These are phyloP conservation scores for Penicillium verrucosum DNA, from an alignment of 2,329 filamentous ascomycete species.

Conservation along the genomic window DNA sequence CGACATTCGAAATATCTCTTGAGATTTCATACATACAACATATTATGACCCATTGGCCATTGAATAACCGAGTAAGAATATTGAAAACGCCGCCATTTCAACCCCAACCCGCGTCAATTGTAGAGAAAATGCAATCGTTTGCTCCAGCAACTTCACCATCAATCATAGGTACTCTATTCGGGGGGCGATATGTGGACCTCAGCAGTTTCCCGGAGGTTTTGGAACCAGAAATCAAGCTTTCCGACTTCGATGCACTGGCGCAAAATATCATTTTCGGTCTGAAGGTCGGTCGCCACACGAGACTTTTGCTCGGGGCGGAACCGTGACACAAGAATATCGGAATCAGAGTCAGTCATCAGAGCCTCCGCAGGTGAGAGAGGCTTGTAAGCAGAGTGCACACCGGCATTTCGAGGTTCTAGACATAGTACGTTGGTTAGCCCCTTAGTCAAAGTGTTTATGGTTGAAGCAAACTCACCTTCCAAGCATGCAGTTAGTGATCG, in stretches of 20 bases:
- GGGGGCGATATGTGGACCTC: constrained; percentile 11
- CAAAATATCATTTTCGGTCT: constrained; percentile 67
- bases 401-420: constrained; percentile 17
- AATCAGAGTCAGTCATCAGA: constrained; percentile 29
- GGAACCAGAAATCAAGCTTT: constrained; percentile 68
- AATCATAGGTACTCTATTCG: neutral
- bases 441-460: neutral
- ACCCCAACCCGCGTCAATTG: constrained; percentile 1
- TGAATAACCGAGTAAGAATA: neutral
- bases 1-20: neutral
- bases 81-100: constrained; percentile 4
- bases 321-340: constrained; percentile 51
- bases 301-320: constrained; percentile 63
- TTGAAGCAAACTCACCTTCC: constrained; percentile 40
- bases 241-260: constrained; percentile 63
- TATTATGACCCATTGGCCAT: constrained; percentile 6
- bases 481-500: constrained; percentile 63
- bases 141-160: constrained; percentile 6
- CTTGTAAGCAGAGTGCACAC: constrained; percentile 21
- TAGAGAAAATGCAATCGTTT: neutral
- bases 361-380: constrained; percentile 29
- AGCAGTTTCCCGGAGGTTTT: constrained; percentile 27
- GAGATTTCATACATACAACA: constrained; percentile 5
- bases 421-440: constrained; percentile 9
- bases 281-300: constrained; percentile 68